Conservation (phyloP, 805 yeast species). For the Middelhovenomyces tepae region DNA sequence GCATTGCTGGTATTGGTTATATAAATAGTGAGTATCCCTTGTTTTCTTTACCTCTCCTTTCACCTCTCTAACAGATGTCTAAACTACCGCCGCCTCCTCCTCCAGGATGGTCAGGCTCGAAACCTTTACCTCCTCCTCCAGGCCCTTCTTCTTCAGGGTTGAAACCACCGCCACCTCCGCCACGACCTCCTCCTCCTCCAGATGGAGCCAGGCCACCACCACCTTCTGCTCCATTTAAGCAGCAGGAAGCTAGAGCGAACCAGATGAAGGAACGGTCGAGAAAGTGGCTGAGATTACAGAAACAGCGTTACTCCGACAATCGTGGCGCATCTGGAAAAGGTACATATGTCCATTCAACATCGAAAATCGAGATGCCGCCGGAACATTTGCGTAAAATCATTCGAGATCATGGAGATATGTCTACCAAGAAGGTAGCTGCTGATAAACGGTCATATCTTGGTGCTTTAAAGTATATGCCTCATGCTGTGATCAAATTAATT, state of each 20-base stretch:
- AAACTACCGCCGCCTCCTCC: conserved; percentile 25
- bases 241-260: neutral
- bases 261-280: conserved; percentile 37
- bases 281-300: conserved; percentile 59
- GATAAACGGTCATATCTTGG: conserved; percentile 86
- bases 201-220: conserved; percentile 18
- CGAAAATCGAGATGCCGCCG: conserved; percentile 81
- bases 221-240: conserved; percentile 11
- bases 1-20: too few species aligned
- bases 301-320: conserved; percentile 40
- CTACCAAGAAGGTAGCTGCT: conserved; percentile 65
- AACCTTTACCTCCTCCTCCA: conserved; percentile 22
- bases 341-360: conserved; percentile 44
- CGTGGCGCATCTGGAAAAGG: conserved; percentile 25
- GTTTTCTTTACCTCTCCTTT: too few species aligned
- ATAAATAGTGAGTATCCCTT: too few species aligned
- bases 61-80: conserved; percentile 1
- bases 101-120: conserved; percentile 19
- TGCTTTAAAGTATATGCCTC: conserved; percentile 91
- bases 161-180: conserved; percentile 25
- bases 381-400: conserved; percentile 84
- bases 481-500: conserved; percentile 76
- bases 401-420: conserved; percentile 75
- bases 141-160: conserved; percentile 16
- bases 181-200: conserved; percentile 15